Percentiles rank a stretch among this genome's conserved stretches.
These are phyloP conservation scores for Eucommia ulmoides DNA, from an alignment of 257 asterid species.

Conservation along the genomic window DNA sequence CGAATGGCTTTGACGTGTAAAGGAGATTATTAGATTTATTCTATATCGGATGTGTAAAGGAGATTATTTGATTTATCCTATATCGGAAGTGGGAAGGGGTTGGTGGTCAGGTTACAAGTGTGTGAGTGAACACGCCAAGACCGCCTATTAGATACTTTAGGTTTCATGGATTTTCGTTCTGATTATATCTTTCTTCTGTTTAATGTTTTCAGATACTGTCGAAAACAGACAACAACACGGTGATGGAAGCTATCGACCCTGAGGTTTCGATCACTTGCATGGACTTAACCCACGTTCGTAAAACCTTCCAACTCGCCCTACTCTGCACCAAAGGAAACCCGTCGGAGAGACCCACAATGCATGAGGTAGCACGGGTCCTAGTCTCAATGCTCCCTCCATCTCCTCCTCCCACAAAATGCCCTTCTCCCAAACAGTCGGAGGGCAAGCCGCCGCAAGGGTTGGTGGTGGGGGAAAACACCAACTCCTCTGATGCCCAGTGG, in stretches of 20 bases:
- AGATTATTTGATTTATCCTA: no score
- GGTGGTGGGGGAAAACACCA: slow-evolving; percentile 28
- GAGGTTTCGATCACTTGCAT: slow-evolving; percentile 85
- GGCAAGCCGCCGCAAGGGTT: slow-evolving; percentile 20
- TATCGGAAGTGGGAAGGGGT: no score
- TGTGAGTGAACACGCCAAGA: no score
- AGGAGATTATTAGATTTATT: no score
- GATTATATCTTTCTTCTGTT: no score
- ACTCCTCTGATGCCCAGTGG: slow-evolving; percentile 82
- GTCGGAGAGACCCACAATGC: slow-evolving; percentile 84
- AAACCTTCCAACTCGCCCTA: slow-evolving; percentile 79
- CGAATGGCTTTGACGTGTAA: no score
- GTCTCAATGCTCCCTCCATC: slow-evolving; percentile 59
- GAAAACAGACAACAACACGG: slow-evolving; percentile 68
- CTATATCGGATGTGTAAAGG: no score
- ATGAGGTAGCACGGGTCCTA: slow-evolving; percentile 69
- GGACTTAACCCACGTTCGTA: slow-evolving; percentile 53
- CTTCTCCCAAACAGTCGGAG: slow-evolving; percentile 13
- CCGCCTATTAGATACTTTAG: no score
- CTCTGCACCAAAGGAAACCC: slow-evolving; percentile 71
- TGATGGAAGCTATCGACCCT: slow-evolving; percentile 86
- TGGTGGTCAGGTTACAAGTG: no score
- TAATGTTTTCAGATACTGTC: slow-evolving; percentile 43
- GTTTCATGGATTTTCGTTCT: no score
- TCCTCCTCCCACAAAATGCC: slow-evolving; percentile 28